These are phyloP conservation scores for Mycena epipterygia DNA, from an alignment of 768 basidiomycete genomes.

Conservation along the genomic window DNA sequence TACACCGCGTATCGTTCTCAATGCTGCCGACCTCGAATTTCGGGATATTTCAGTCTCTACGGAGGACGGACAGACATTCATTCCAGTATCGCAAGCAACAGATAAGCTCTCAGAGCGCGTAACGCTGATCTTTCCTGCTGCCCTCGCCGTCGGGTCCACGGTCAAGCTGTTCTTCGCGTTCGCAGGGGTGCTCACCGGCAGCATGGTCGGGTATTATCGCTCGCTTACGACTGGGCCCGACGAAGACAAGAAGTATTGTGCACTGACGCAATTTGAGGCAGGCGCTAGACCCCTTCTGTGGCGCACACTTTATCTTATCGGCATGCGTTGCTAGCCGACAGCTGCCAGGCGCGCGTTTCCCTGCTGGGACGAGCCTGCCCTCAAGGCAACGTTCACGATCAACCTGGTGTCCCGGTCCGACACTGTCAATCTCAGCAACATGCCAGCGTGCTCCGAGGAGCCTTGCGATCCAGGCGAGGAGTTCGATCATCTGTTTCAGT, in stretches of 20 bases:
- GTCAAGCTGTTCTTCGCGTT: conserved; percentile 19
- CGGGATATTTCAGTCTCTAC: conserved; percentile 16
- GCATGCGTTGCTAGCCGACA: conserved; percentile 24
- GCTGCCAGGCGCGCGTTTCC: conserved; percentile 47
- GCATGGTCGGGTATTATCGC: conserved; percentile 31
- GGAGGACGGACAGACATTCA: conserved; percentile 12
- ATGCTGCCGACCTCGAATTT: conserved; percentile 13
- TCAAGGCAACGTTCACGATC: conserved; percentile 76
- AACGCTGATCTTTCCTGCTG: conserved; percentile 16
- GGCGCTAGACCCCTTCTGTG: conserved; percentile 23
- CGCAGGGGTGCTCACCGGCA: conserved; percentile 15
- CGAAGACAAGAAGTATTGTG: conserved; percentile 30
- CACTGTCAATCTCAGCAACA: conserved; percentile 76
- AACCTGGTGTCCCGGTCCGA: conserved; percentile 69
- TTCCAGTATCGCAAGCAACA: conserved; percentile 12
- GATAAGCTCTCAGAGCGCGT: conserved; percentile 26
- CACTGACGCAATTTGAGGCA: conserved; percentile 32
- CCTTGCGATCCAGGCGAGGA: conserved; percentile 41
- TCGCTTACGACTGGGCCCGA: conserved; percentile 25
- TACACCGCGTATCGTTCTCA: conserved; percentile 19
- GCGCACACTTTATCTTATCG: conserved; percentile 15
- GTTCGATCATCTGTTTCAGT: conserved; percentile 47
- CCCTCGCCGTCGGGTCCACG: not conserved
- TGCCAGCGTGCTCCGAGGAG: conserved; percentile 64
- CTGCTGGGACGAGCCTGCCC: conserved; percentile 81